phyloP scores from a whole-genome alignment of 192 early-diverging fungal genomes.

The Coemansia sp. region DNA sequence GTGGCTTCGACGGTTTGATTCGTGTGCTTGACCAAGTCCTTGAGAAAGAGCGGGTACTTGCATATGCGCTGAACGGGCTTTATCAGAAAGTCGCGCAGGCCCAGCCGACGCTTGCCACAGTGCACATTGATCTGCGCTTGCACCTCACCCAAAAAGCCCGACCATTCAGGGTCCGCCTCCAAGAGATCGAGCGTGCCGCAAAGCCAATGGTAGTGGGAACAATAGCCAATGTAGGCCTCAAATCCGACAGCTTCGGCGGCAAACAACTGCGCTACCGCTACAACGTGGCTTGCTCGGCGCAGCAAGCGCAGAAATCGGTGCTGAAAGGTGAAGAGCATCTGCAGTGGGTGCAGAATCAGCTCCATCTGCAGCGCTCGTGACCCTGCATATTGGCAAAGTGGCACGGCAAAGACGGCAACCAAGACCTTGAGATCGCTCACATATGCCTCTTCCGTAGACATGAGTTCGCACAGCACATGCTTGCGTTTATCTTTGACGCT shows the following conservation, averaged over 20 bases:
- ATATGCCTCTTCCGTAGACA: slow-evolving; percentile 57
- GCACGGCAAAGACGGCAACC: slow-evolving; percentile 41
- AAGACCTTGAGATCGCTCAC: slow-evolving; percentile 60
- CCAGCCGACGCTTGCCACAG: slow-evolving; percentile 31
- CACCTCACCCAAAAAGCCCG: slow-evolving; percentile 27
- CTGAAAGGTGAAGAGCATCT: slow-evolving; percentile 43
- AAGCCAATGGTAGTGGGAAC: slow-evolving; percentile 37
- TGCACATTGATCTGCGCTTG: slow-evolving; percentile 23
- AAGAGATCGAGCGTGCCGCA: slow-evolving; percentile 34
- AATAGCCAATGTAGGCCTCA: slow-evolving; percentile 43
- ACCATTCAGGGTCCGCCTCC: slow-evolving; percentile 37
- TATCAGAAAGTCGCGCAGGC: slow-evolving; percentile 50
- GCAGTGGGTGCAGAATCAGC: slow-evolving; percentile 35
- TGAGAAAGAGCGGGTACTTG: slow-evolving; percentile 84
- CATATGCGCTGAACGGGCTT: slow-evolving; percentile 91
- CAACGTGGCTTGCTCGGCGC: slow-evolving; percentile 10
- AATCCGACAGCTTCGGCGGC: slow-evolving; percentile 22
- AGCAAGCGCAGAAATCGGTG: slow-evolving; percentile 31
- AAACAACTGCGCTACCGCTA: slow-evolving; percentile 33
- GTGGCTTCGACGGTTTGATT: slow-evolving; percentile 26
- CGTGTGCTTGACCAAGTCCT: slow-evolving; percentile 64
- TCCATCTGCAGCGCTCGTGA: slow-evolving; percentile 24
- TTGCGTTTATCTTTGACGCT: slow-evolving; percentile 27
- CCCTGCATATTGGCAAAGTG: slow-evolving; percentile 33
- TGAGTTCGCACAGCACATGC: slow-evolving; percentile 55